Evolutionary conservation across 768 basidiomycete genomes (phyloP).

Genomic region (Kwoniella dendrophila): DNA sequence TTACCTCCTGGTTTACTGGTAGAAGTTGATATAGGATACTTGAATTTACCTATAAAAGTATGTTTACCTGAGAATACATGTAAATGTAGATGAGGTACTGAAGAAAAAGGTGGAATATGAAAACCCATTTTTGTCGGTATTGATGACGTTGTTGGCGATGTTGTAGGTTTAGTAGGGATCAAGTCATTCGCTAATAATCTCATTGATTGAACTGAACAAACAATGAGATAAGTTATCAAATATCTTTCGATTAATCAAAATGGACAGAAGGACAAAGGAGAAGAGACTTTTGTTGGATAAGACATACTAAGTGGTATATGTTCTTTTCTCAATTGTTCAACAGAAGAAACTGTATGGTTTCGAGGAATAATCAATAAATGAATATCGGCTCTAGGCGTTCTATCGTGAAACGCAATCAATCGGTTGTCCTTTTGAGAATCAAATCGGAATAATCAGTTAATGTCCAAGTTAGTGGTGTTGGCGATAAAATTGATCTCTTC

Average conservation of each 20-base stretch:
- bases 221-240: background rate
- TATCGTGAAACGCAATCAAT: slow-evolving; percentile 52
- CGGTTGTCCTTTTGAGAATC: slow-evolving; percentile 38
- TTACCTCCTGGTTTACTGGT: slow-evolving; percentile 16
- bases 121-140: slow-evolving; percentile 46
- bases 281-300: too few species aligned
- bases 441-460: background rate
- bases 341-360: slow-evolving; percentile 42
- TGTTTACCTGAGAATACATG: slow-evolving; percentile 46
- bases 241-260: background rate
- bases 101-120: slow-evolving; percentile 55
- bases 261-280: too few species aligned
- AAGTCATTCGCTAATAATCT: slow-evolving; percentile 21
- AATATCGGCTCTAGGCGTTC: slow-evolving; percentile 41
- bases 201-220: slow-evolving; percentile 31
- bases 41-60: slow-evolving; percentile 39
- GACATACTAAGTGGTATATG: slow-evolving; percentile 48
- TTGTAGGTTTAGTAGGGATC: slow-evolving; percentile 2
- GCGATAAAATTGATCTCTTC: too few species aligned
- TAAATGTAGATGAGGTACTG: slow-evolving; percentile 52
- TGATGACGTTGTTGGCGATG: too few species aligned
- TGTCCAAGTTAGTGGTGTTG: background rate
- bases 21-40: slow-evolving; percentile 36
- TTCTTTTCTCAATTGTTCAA: slow-evolving; percentile 27
- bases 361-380: slow-evolving; percentile 52